phyloP scores from a whole-genome alignment of 1,284 basidiomycete genomes.

The Athelia psychrophila region DNA sequence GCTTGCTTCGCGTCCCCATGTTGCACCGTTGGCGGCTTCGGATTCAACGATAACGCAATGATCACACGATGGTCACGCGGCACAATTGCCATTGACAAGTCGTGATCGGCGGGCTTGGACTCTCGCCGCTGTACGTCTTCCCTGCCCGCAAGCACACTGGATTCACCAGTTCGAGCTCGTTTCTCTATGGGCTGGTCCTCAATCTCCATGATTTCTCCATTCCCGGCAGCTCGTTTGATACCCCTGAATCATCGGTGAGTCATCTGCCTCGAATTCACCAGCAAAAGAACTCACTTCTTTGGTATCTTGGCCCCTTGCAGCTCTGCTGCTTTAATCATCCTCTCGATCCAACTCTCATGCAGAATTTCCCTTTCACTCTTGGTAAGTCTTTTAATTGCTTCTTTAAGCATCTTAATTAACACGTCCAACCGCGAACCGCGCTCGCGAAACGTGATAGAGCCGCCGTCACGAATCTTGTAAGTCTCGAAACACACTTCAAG shows the following conservation, averaged over 20 bases:
- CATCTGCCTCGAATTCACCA: not conserved
- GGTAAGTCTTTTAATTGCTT: not conserved
- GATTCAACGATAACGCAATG: not conserved
- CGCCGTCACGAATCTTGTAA: constrained; percentile 2
- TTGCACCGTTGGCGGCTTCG: not conserved
- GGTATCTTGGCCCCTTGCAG: constrained; percentile 6
- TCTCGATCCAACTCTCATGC: constrained; percentile 5
- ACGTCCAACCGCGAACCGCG: not conserved
- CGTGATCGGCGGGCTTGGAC: not conserved
- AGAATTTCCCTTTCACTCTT: not conserved
- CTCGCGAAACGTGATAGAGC: not conserved
- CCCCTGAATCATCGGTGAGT: not conserved
- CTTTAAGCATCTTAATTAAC: not conserved
- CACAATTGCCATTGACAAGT: not conserved
- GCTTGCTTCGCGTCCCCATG: not conserved
- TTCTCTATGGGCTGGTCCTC: not conserved
- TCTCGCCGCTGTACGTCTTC: too few relatives aligned
- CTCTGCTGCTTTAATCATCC: constrained; percentile 4
- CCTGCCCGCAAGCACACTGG: too few relatives aligned
- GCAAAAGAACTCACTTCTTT: not conserved
- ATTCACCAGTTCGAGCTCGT: not conserved
- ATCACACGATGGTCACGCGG: not conserved
- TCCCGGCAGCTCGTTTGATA: not conserved
- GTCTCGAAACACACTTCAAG: constrained; percentile 6
- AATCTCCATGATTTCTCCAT: not conserved